Base-by-base conservation (phyloP, 306 rosid genomes). In the Trifolium dubium region DNA sequence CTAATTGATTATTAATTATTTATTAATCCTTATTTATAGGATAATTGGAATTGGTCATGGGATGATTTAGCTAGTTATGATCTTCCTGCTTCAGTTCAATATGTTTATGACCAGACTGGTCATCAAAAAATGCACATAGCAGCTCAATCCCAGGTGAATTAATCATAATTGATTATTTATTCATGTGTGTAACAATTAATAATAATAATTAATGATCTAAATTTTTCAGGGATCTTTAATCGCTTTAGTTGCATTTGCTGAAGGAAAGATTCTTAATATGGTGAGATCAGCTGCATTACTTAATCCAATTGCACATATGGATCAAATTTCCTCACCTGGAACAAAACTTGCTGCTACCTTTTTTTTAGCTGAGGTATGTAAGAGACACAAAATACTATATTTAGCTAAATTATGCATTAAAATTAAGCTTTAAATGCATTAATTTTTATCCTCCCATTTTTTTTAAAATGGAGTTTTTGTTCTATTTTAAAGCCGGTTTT, bases 21-120 rank as follows among this genome's bases (percentile, higher is more conserved):
- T 44, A 44, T 49, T 49, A 14, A 14, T 75, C 19, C 19, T 12
- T 39, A 32, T 53, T 53, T 68, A 6, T 80, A 92, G 98, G 82
- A 74, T 30, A 90, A 85, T 43, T 93, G 93, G 98, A 64, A 93
- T 17, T 93, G 98, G 98, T 82, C 98, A 58, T 93, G 93, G 96
- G 97, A 90, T 86, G 97, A 90, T 69, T 77, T 93, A 40, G 86
- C 80, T 14, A 83, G 89, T 35, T 82, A 85, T 79, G 97, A 93
- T 73, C 87, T 90, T 59, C 85, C 91, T 10, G 89, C 98, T 34
- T 71, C 89, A 8, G 71, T 89, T 28, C 84, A 82, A 37, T 87
- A 93, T 78, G 97, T 93, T 29, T 67, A 77, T 71, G 74, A 83
- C 80, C 83, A 85, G 4, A 79, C 98, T 8, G 87, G 97, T 31